Conservation (phyloP, 257 asterid genomes). For the Echium plantagineum region DNA sequence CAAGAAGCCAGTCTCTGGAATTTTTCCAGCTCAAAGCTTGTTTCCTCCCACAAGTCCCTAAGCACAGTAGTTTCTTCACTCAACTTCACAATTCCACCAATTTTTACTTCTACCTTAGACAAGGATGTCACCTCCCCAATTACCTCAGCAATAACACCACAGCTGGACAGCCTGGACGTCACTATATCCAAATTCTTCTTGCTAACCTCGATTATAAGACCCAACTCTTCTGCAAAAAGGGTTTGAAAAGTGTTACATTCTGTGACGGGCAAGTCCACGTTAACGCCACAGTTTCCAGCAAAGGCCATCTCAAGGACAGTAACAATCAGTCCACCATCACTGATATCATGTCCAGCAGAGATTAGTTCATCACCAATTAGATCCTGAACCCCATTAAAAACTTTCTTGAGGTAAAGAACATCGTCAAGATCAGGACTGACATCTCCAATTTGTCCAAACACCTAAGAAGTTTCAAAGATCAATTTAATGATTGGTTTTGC, state of each 20-base stretch:
- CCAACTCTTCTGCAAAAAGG: slow-evolving; percentile 88
- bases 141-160: slow-evolving; percentile 41
- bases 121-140: slow-evolving; percentile 57
- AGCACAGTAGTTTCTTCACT: slow-evolving; percentile 44
- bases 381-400: slow-evolving; percentile 64
- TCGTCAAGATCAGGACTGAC: slow-evolving; percentile 87
- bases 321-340: slow-evolving; percentile 83
- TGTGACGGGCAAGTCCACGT: slow-evolving; percentile 35
- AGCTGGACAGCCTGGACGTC: slow-evolving; percentile 28
- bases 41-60: slow-evolving; percentile 87
- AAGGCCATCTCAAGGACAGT: slow-evolving; percentile 86
- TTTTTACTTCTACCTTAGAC: slow-evolving; percentile 36
- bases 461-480: slow-evolving; percentile 8
- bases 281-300: slow-evolving; percentile 78
- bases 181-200: slow-evolving; percentile 35
- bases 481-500: not conserved
- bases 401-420: slow-evolving; percentile 53
- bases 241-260: slow-evolving; percentile 31
- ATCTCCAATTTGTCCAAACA: slow-evolving; percentile 70
- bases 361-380: slow-evolving; percentile 59
- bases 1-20: slow-evolving; percentile 68
- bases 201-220: slow-evolving; percentile 60
- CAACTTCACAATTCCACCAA: slow-evolving; percentile 50
- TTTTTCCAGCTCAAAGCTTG: slow-evolving; percentile 75
- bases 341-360: slow-evolving; percentile 91